A percentile compares a stretch with the other conserved stretches of the same genome.
These are phyloP conservation scores for Aureobasidium sp. DNA, from an alignment of 2,329 filamentous ascomycete genomes.

Conservation along the genomic window DNA sequence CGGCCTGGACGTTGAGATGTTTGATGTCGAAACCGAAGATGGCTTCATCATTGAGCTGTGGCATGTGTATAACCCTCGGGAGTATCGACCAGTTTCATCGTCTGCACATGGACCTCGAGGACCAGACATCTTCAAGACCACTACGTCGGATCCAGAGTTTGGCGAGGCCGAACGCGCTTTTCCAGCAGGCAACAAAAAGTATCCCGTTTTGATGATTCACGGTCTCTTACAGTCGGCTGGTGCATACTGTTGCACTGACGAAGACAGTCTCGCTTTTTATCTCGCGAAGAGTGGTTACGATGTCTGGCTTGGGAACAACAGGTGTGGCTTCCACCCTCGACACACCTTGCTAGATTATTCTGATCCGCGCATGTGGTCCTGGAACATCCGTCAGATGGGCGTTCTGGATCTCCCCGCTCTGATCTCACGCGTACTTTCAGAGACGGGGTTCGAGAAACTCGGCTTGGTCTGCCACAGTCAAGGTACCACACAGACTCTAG, in stretches of 20 bases:
- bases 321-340: conserved; percentile 74
- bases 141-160: conserved; percentile 20
- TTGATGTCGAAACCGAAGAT: conserved; percentile 85
- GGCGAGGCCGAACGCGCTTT: conserved; percentile 33
- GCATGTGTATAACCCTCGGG: conserved; percentile 80
- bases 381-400: conserved; percentile 94
- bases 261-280: conserved; percentile 83
- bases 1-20: conserved; percentile 76
- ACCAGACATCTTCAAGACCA: conserved; percentile 52
- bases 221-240: conserved; percentile 82
- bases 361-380: conserved; percentile 92
- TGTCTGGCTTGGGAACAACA: conserved; percentile 92
- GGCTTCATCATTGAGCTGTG: conserved; percentile 84
- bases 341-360: conserved; percentile 63
- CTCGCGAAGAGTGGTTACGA: conserved; percentile 89
- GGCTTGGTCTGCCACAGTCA: conserved; percentile 84
- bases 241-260: conserved; percentile 84
- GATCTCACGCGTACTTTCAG: conserved; percentile 67
- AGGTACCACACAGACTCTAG: conserved; percentile 81
- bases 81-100: conserved; percentile 50
- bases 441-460: conserved; percentile 77
- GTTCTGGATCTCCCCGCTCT: conserved; percentile 80
- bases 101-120: conserved; percentile 49
- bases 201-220: conserved; percentile 81
- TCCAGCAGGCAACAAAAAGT: conserved; percentile 46